phyloP scores from a whole-genome alignment of 768 basidiomycete genomes.

The Daedaleopsis nitida region DNA sequence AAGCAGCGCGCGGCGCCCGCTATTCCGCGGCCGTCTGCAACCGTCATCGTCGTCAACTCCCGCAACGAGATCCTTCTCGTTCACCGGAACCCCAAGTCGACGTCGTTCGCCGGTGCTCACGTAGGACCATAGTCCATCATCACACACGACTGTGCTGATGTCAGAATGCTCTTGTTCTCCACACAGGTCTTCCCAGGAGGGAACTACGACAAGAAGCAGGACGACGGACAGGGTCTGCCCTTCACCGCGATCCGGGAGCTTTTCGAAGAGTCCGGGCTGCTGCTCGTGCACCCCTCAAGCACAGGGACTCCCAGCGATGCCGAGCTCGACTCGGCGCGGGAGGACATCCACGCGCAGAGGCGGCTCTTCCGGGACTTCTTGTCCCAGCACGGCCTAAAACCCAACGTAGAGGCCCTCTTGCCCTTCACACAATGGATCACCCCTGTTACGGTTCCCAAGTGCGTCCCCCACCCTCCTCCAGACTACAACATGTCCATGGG shows the following conservation, averaged over 20 bases:
- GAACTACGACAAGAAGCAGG: slow-evolving; percentile 63
- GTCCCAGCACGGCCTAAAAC: slow-evolving; percentile 41
- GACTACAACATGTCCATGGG: background rate
- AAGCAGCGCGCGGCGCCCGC: background rate
- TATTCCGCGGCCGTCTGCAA: slow-evolving; percentile 63
- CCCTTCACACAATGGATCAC: slow-evolving; percentile 80
- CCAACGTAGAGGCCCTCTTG: slow-evolving; percentile 50
- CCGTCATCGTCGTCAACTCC: slow-evolving; percentile 63
- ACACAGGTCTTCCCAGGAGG: slow-evolving; percentile 77
- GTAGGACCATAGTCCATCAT: slow-evolving; percentile 39
- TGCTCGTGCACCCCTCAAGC: slow-evolving; percentile 50
- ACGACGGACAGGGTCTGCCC: slow-evolving; percentile 43
- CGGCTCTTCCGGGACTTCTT: slow-evolving; percentile 57
- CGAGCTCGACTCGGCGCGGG: slow-evolving; percentile 54
- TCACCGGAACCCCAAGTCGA: slow-evolving; percentile 65
- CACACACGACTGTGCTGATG: background rate
- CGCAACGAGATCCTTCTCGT: slow-evolving; percentile 72
- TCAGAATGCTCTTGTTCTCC: background rate
- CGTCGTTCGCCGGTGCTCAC: slow-evolving; percentile 66
- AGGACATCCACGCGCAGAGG: slow-evolving; percentile 55
- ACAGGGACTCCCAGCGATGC: slow-evolving; percentile 35
- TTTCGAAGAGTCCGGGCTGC: slow-evolving; percentile 73
- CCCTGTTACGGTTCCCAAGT: slow-evolving; percentile 57
- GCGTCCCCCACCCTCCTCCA: background rate
- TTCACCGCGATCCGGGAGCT: slow-evolving; percentile 76